Evolutionary conservation across 306 rosid species (phyloP).

Genomic region (Casuarina cunninghamiana): DNA sequence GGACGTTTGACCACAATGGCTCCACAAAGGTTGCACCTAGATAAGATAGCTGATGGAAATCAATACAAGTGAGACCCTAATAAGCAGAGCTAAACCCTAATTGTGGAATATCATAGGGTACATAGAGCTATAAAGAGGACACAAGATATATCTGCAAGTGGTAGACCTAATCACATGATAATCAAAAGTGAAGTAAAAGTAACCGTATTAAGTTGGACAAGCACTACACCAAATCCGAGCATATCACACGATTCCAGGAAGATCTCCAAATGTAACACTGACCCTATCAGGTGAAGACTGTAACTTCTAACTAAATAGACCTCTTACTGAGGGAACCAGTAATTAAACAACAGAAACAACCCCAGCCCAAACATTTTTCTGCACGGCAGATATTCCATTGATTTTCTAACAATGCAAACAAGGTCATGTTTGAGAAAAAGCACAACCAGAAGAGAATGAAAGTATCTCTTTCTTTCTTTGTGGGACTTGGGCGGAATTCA

Average conservation of each 20-base stretch:
- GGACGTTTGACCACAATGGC: constrained; percentile 7
- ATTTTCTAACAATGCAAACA: constrained; percentile 11
- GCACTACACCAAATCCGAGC: neutral
- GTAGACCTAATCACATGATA: neutral
- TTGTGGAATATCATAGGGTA: neutral
- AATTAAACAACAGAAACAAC: constrained; percentile 4
- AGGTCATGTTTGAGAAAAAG: neutral
- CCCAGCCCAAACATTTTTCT: constrained; percentile 18
- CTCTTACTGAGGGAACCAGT: constrained; percentile 1
- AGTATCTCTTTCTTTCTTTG: neutral
- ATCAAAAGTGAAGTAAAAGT: neutral
- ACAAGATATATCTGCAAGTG: neutral
- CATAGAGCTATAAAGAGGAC: neutral
- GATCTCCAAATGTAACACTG: neutral
- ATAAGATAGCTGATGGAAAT: constrained; percentile 11
- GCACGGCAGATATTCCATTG: neutral
- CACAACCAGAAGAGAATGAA: neutral
- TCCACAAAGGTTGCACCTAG: constrained; percentile 2
- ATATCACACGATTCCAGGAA: constrained; percentile 9
- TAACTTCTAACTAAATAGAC: constrained; percentile 18
- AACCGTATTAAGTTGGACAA: neutral
- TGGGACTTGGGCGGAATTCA: neutral
- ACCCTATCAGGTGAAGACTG: constrained; percentile 16
- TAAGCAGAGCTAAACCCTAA: constrained; percentile 5
- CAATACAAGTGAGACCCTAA: neutral